Percentiles rank a stretch among this genome's conserved stretches.
phyloP scores from a whole-genome alignment of 1,284 basidiomycete genomes.

The Leccinum fallax region DNA sequence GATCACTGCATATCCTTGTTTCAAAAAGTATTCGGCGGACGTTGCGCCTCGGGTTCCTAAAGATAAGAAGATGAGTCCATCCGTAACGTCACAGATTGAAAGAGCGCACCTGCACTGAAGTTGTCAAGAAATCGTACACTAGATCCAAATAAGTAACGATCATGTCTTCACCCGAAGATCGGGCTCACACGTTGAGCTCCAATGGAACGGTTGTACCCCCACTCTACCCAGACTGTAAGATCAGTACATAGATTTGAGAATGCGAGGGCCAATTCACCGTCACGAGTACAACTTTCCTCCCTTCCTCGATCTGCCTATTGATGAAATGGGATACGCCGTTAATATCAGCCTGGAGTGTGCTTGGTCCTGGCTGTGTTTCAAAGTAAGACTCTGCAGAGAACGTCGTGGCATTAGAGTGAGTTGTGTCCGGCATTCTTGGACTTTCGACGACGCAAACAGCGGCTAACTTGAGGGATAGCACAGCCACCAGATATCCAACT shows the following conservation, averaged over 20 bases:
- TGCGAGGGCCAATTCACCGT: slow-evolving; percentile 64
- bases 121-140: slow-evolving; percentile 99
- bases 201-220: slow-evolving; percentile 95
- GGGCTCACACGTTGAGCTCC: slow-evolving; percentile 92
- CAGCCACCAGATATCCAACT: neutral
- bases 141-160: slow-evolving; percentile 26
- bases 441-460: neutral
- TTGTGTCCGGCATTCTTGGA: slow-evolving; percentile 20
- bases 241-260: slow-evolving; percentile 12
- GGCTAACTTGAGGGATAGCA: neutral
- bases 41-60: slow-evolving; percentile 94
- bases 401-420: slow-evolving; percentile 16
- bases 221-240: slow-evolving; percentile 56
- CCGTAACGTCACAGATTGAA: neutral
- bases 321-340: slow-evolving; percentile 71
- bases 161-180: slow-evolving; percentile 13
- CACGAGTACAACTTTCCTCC: slow-evolving; percentile 86
- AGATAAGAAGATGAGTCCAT: neutral
- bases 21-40: slow-evolving; percentile 96
- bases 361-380: slow-evolving; percentile 77
- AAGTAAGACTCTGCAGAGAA: slow-evolving; percentile 91
- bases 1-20: slow-evolving; percentile 94
- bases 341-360: slow-evolving; percentile 67
- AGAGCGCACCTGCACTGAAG: slow-evolving; percentile 86
- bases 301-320: slow-evolving; percentile 59